Conservation (phyloP, 805 yeast genomes). For the Wickerhamomyces mucosus region DNA sequence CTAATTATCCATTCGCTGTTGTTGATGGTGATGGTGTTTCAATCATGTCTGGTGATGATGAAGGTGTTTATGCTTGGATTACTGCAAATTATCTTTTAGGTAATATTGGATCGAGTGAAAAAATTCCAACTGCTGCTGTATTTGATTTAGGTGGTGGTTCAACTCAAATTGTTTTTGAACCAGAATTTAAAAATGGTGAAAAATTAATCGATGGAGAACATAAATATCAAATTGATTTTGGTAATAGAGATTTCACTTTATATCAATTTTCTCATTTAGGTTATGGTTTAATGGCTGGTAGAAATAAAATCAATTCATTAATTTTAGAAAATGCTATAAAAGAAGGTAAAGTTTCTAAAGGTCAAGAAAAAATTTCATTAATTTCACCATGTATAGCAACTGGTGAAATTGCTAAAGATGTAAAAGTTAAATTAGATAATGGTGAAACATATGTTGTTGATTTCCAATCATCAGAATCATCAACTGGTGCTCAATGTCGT, state of each 20-base stretch:
- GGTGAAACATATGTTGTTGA: constrained; percentile 41
- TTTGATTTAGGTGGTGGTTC: constrained; percentile 98
- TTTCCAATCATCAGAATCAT: constrained; percentile 53
- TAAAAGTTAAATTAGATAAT: constrained; percentile 46
- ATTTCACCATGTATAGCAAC: constrained; percentile 88
- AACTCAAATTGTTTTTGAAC: constrained; percentile 97
- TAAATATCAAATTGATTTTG: constrained; percentile 71
- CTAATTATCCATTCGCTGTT: constrained; percentile 85
- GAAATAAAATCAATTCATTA: constrained; percentile 65
- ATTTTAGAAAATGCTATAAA: constrained; percentile 46
- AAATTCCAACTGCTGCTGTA: constrained; percentile 87
- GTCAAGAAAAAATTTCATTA: constrained; percentile 33
- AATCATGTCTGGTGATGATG: constrained; percentile 94
- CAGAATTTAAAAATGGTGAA: constrained; percentile 52
- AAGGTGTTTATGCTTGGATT: constrained; percentile 98
- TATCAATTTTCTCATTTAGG: constrained; percentile 95
- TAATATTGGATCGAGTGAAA: constrained; percentile 72
- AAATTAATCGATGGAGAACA: constrained; percentile 80
- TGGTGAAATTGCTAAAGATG: constrained; percentile 47
- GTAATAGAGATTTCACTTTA: constrained; percentile 67
- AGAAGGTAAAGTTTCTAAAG: constrained; percentile 29
- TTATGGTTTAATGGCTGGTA: constrained; percentile 91
- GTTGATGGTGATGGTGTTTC: constrained; percentile 80
- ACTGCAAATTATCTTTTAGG: constrained; percentile 91
- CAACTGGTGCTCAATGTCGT: constrained; percentile 83